phyloP scores from a whole-genome alignment of 768 basidiomycete genomes.

The Rhizopogon sp. region DNA sequence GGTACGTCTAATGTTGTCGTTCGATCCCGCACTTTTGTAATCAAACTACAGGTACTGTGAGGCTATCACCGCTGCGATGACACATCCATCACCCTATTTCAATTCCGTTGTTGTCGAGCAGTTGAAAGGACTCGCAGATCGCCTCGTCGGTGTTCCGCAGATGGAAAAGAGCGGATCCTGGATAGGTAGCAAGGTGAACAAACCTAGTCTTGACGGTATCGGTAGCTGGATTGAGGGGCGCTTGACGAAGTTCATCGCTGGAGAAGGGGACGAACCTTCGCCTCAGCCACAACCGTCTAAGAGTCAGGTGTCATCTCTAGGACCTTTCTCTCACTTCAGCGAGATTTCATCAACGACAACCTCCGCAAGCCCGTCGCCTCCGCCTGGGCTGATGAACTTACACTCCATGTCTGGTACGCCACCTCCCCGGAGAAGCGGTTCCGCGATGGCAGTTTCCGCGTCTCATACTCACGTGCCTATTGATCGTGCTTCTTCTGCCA shows the following conservation, averaged over 20 bases:
- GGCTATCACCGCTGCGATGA: constrained; percentile 69
- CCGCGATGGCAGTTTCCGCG: constrained; percentile 57
- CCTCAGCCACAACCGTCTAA: constrained; percentile 30
- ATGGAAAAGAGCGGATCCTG: constrained; percentile 78
- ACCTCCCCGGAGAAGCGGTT: constrained; percentile 59
- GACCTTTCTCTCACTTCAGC: constrained; percentile 91
- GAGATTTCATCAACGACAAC: constrained; percentile 80
- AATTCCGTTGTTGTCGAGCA: constrained; percentile 65
- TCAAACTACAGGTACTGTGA: constrained; percentile 79
- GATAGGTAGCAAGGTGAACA: constrained; percentile 81
- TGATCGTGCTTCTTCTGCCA: constrained; percentile 73
- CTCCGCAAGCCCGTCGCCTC: constrained; percentile 75
- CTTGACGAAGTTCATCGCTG: constrained; percentile 92
- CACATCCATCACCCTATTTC: constrained; percentile 60
- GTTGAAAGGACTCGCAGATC: constrained; percentile 73
- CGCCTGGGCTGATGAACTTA: constrained; percentile 45
- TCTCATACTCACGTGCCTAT: constrained; percentile 46
- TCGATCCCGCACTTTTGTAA: constrained; percentile 9
- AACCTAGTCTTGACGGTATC: constrained; percentile 88
- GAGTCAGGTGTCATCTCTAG: constrained; percentile 46
- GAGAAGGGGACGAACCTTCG: constrained; percentile 60
- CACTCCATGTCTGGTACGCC: constrained; percentile 26
- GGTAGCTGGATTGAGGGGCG: constrained; percentile 90
- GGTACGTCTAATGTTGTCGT: constrained; percentile 37
- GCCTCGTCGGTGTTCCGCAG: constrained; percentile 67